Percentiles rank a stretch among this genome's conserved stretches.
phyloP scores from a whole-genome alignment of 2,329 filamentous ascomycete species.

The Peltaster fructicola region DNA sequence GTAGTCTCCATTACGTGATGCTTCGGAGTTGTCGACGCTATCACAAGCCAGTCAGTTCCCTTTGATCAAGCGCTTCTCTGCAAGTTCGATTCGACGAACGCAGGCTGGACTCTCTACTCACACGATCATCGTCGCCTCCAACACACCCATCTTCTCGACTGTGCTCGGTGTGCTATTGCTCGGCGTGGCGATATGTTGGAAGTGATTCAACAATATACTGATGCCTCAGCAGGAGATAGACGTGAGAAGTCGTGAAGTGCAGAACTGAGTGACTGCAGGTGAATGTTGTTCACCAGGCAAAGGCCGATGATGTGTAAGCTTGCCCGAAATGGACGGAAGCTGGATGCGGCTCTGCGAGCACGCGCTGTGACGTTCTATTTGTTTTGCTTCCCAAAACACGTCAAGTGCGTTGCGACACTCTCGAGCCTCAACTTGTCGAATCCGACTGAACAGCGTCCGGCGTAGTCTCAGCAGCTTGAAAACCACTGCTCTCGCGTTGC shows the following conservation, averaged over 20 bases:
- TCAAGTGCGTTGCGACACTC: background rate
- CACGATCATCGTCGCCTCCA: slow-evolving; percentile 99
- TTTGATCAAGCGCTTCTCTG: background rate
- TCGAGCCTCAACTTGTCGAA: too few species aligned
- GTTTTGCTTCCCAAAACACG: slow-evolving; percentile 3
- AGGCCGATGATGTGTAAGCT: background rate
- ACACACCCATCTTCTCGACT: slow-evolving; percentile 65
- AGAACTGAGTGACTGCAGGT: background rate
- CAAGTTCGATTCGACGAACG: background rate
- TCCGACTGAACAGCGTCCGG: too few species aligned
- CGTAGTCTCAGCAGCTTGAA: too few species aligned
- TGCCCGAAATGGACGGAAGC: too few species aligned
- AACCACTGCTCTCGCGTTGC: too few species aligned
- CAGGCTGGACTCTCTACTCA: slow-evolving; percentile 16
- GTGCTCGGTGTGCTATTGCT: too few species aligned
- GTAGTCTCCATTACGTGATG: slow-evolving; percentile 89
- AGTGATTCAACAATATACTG: slow-evolving; percentile 3
- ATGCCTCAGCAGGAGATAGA: background rate
- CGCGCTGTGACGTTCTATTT: slow-evolving; percentile 4
- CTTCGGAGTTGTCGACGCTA: slow-evolving; percentile 95
- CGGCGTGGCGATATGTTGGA: too few species aligned
- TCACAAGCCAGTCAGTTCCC: slow-evolving; percentile 7
- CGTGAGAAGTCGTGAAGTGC: background rate
- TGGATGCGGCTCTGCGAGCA: slow-evolving; percentile 5
- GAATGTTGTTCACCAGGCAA: background rate